These are phyloP conservation scores for Capsicum chinense DNA, from an alignment of 257 asterid genomes.

Conservation along the genomic window DNA sequence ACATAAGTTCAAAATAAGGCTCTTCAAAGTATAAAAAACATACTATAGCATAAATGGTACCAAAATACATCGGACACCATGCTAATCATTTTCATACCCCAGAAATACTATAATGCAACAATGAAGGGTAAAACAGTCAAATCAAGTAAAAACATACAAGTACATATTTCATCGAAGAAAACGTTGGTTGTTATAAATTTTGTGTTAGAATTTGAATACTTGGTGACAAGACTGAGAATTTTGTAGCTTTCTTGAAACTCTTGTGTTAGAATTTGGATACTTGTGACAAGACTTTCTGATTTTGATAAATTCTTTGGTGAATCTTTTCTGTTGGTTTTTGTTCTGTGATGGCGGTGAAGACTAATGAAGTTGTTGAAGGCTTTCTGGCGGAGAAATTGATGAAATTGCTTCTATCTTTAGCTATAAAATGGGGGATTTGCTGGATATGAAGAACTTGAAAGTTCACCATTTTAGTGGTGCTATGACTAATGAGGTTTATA, in stretches of 20 bases:
- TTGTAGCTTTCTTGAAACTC: not conserved
- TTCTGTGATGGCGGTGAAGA: slow-evolving; percentile 70
- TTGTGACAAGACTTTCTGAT: not conserved
- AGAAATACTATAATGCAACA: no score
- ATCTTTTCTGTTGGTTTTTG: not conserved
- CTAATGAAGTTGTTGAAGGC: slow-evolving; percentile 55
- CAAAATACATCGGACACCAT: no score
- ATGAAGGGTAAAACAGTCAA: no score
- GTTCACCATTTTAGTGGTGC: slow-evolving; percentile 76
- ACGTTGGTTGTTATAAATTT: no score
- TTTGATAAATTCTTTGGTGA: not conserved
- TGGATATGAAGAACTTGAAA: slow-evolving; percentile 51
- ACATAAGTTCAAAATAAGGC: no score
- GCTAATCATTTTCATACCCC: no score
- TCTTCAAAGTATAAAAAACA: no score
- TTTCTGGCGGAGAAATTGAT: slow-evolving; percentile 61
- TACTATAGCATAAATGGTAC: no score
- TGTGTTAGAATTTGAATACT: not conserved
- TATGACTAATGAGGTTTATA: slow-evolving; percentile 78
- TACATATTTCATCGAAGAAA: no score
- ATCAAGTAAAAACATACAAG: no score
- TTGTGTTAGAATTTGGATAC: not conserved
- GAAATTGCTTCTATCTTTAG: slow-evolving; percentile 54
- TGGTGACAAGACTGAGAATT: not conserved
- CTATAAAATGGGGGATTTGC: slow-evolving; percentile 67